Conservation (phyloP, 441 rosid species). For the Cnidoscolus chayamansa region DNA sequence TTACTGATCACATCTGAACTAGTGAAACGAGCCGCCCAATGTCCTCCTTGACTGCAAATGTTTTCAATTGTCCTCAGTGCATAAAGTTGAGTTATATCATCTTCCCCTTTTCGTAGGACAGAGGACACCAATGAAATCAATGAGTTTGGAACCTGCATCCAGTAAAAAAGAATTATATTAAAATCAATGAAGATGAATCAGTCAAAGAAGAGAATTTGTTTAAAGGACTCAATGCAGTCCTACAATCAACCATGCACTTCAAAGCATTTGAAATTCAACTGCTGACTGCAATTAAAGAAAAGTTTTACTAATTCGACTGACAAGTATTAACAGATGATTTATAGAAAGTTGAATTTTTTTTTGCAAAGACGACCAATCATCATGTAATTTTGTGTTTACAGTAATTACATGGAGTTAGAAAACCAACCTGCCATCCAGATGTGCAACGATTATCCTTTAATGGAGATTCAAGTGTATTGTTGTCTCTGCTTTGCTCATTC, state of each 20-base stretch:
- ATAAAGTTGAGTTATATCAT: constrained; percentile 89
- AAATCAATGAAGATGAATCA: constrained; percentile 16
- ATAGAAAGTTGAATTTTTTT: background rate
- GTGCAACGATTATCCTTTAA: constrained; percentile 65
- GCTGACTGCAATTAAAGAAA: background rate
- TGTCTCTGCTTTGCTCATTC: constrained; percentile 67
- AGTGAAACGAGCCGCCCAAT: constrained; percentile 82
- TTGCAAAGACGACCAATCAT: background rate
- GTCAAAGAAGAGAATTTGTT: constrained; percentile 12
- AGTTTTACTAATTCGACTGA: background rate
- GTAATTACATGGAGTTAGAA: constrained; percentile 10
- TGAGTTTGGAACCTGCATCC: constrained; percentile 79
- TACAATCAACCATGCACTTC: constrained; percentile 11
- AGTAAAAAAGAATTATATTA: constrained; percentile 20
- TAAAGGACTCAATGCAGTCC: constrained; percentile 5
- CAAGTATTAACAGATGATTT: background rate
- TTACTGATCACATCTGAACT: constrained; percentile 88
- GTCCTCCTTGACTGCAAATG: constrained; percentile 86
- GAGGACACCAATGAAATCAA: constrained; percentile 87
- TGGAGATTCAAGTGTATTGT: constrained; percentile 67
- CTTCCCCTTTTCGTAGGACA: constrained; percentile 91
- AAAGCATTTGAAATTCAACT: background rate
- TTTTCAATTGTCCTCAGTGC: constrained; percentile 93
- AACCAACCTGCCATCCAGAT: constrained; percentile 87
- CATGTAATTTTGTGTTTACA: background rate